Evolutionary conservation across 2,329 filamentous ascomycete species (phyloP).

Genomic region (Xylariaceae sp.): DNA sequence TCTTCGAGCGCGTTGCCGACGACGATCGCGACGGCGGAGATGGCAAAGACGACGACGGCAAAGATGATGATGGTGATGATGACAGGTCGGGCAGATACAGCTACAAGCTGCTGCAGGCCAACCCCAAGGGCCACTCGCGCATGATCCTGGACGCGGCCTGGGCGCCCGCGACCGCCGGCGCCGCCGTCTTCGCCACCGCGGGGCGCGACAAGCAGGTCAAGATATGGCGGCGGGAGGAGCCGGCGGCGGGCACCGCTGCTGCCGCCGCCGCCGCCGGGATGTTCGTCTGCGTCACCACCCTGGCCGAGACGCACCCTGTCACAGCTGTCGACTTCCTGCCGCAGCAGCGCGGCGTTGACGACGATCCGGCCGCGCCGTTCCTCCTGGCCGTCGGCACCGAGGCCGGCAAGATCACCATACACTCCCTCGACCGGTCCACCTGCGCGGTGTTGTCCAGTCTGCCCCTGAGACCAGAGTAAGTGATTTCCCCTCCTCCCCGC

Average conservation of each 20-base stretch:
- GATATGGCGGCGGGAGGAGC: constrained; percentile 46
- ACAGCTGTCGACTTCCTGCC: constrained; percentile 64
- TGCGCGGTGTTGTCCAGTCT: constrained; percentile 30
- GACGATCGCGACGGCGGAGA: too few species aligned
- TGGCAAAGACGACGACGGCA: too few species aligned
- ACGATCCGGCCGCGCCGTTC: constrained; percentile 20
- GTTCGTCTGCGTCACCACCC: constrained; percentile 45
- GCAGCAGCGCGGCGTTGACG: constrained; percentile 20
- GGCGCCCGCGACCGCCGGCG: constrained; percentile 52
- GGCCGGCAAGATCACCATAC: constrained; percentile 38
- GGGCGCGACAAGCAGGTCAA: constrained; percentile 82
- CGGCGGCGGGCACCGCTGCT: constrained; percentile 36
- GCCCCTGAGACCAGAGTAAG: constrained; percentile 32
- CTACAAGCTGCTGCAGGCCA: constrained; percentile 55
- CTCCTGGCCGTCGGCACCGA: constrained; percentile 54
- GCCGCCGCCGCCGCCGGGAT: too few species aligned
- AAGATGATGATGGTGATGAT: constrained; percentile 4
- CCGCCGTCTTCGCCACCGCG: constrained; percentile 68
- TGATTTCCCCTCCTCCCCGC: too few species aligned
- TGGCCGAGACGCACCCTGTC: constrained; percentile 52
- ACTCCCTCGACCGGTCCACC: constrained; percentile 31
- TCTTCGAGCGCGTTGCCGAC: constrained; percentile 54
- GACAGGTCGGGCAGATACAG: too few species aligned
- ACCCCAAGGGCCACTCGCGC: constrained; percentile 78
- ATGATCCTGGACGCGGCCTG: constrained; percentile 91